Evolutionary conservation across 1,284 basidiomycete species (phyloP), one percentile per base, ranked within the genome.

Genomic region (Microbotryum scabiosae): DNA sequence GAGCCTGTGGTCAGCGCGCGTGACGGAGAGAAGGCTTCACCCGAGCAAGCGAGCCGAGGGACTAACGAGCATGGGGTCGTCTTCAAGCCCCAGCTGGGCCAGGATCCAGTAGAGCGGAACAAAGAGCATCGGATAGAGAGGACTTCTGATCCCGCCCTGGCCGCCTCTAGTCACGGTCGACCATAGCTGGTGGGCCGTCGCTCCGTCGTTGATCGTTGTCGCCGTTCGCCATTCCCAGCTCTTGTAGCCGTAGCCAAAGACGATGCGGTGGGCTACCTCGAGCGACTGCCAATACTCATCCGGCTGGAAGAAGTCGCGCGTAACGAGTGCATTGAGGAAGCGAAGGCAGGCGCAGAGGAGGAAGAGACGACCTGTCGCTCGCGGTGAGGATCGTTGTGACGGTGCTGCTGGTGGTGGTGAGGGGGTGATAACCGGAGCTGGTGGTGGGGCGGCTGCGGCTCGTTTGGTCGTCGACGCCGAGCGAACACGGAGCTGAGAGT

Each of bases 281-380:
- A 96, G 81, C 10, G 91, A 84, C 74, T 99, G 96, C 71, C 87
- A 97, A 76, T 90, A 96, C 77, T 98, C 96, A 76, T 99, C 96
- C 2, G 96, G 94, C 74, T 97, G 93, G 74, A 98, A 98, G 78
- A 88, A 90, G 1, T 92, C 91, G 54, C 82, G 81, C 0, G 89
- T 92, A 26, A 79, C 76, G 16, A 92, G 72, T 0, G 87, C 85
- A 44, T 78, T 71, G 12, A 74, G 36, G 5, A 75, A 47, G 20
- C 80, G 75, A 51, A 81, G 59, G 3, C 61, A 26, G 41, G 79
- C 66, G 20, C 61, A 54, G 51, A 62, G 9, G 21, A 60, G 41
- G 26, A 57, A 57, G 41, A 28, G 49, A 20, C 28, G 47, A 21
- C 47, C 25, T 21, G 47, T 18, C 47, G 47, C 36, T 41, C 36